phyloP scores from a whole-genome alignment of 2,329 filamentous ascomycete species.

The Cylindrodendrum hubeiense region DNA sequence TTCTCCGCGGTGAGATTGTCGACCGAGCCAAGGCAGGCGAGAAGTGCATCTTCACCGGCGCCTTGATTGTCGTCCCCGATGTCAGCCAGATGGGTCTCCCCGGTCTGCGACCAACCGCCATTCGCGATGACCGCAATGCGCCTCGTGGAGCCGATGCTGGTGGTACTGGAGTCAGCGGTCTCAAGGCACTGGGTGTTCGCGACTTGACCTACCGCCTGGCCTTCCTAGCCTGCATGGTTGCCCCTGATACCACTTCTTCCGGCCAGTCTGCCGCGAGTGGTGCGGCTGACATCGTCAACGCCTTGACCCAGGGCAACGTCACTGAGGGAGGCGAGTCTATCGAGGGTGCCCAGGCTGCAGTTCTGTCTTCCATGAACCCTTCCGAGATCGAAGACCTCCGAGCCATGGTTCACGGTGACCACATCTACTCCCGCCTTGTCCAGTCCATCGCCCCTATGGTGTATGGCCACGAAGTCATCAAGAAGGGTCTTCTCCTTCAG shows the following conservation, averaged over 20 bases:
- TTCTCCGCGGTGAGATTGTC: conserved; percentile 95
- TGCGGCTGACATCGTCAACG: conserved; percentile 85
- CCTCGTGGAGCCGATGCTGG: conserved; percentile 83
- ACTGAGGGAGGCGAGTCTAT: conserved; percentile 77
- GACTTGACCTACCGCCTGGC: conserved; percentile 95
- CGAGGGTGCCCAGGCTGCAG: conserved; percentile 89
- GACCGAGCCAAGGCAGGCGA: conserved; percentile 97
- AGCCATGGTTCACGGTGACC: conserved; percentile 93
- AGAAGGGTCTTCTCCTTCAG: conserved; percentile 94
- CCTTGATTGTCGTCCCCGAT: conserved; percentile 95
- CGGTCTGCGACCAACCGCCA: conserved; percentile 83
- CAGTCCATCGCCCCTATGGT: conserved; percentile 97
- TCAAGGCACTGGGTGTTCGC: conserved; percentile 93
- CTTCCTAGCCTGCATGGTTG: conserved; percentile 98
- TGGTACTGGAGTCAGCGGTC: conserved; percentile 85
- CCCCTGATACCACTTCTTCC: conserved; percentile 84
- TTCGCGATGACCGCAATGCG: conserved; percentile 83
- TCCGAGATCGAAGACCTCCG: conserved; percentile 93
- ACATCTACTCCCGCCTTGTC: conserved; percentile 93
- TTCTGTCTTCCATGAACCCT: conserved; percentile 86
- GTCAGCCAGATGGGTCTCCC: conserved; percentile 95
- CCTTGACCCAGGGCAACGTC: conserved; percentile 74
- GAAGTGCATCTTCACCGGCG: conserved; percentile 97
- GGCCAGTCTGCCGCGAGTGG: conserved; percentile 75
- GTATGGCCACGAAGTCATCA: conserved; percentile 96